Base-by-base conservation (phyloP, 2,329 filamentous ascomycete genomes). In the Aplosporella prunicola region DNA sequence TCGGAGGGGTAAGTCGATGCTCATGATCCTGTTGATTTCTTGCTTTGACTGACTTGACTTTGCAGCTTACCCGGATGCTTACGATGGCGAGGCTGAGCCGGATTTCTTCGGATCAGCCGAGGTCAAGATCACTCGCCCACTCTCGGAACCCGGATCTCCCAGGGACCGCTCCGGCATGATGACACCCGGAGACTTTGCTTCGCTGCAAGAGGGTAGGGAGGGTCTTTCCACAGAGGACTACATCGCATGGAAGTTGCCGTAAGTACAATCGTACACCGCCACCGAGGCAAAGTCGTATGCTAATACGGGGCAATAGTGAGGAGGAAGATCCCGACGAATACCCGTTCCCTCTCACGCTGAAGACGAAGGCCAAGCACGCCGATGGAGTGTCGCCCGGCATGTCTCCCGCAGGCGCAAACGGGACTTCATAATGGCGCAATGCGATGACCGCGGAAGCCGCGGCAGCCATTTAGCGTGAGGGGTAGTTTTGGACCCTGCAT, bases 131-230 rank as follows among this genome's bases (percentile, higher is more conserved):
- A 89, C 87, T 9, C 75, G 91, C 32, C 91, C 91, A 6, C 79
- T 96, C 62, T 95, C 87, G 3, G 87, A 93, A 34, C 91, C 91
- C 2, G 91, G 91, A 7, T 94, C 87, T 13, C 91, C 91, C 8
- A 75, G 88, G 44, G 88, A 94, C 57, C 76, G 87, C 22, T 81
- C 81, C 28, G 91, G 91, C 37, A 94, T 95, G 87, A 96, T 98
- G 91, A 98, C 91, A 1, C 91, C 91, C 6, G 91, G 91, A 31
- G 91, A 98, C 61, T 96, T 96, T 70, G 91, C 87, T 18, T 94
- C 86, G 49, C 68, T 98, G 39, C 91, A 96, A 63, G 91, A 98
- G 63, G 86, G 87, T 29, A 81, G 82, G 28, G 91, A 98, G 61
- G 88, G 89, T 1, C 66, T 98, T 49, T 91, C 74, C 65, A 96